These are phyloP conservation scores for Pisolithus sp. DNA, from an alignment of 768 basidiomycete genomes.

Conservation along the genomic window DNA sequence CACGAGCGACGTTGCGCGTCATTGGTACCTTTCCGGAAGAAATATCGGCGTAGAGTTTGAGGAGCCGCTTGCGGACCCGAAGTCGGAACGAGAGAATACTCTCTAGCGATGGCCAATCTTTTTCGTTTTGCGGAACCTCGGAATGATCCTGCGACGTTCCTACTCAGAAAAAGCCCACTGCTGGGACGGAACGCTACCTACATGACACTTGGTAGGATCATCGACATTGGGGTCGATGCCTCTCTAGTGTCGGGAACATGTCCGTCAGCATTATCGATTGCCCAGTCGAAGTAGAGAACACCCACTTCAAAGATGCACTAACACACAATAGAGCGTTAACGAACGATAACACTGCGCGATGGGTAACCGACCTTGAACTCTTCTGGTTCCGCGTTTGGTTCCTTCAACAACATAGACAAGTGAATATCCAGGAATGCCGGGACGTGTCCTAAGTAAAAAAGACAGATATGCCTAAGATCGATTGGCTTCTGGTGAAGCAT, in stretches of 20 bases:
- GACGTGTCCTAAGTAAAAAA: constrained; percentile 97
- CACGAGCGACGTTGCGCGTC: constrained; percentile 65
- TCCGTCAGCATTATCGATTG: neutral
- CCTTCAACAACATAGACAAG: constrained; percentile 63
- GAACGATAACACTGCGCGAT: neutral
- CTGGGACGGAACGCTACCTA: constrained; percentile 29
- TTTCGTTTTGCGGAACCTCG: constrained; percentile 68
- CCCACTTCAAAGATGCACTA: constrained; percentile 73
- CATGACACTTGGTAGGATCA: constrained; percentile 81
- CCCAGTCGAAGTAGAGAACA: constrained; percentile 1
- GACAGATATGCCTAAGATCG: constrained; percentile 87
- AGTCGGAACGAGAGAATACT: constrained; percentile 71
- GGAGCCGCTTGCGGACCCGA: constrained; percentile 70
- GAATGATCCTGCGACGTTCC: constrained; percentile 65
- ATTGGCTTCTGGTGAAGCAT: constrained; percentile 92
- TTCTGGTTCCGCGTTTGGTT: constrained; percentile 80
- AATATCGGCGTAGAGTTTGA: constrained; percentile 67
- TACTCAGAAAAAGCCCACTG: neutral
- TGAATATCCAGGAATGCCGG: constrained; percentile 91
- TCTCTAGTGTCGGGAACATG: constrained; percentile 42
- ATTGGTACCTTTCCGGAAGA: constrained; percentile 42
- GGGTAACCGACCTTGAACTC: constrained; percentile 54
- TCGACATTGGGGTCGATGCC: constrained; percentile 96
- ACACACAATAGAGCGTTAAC: constrained; percentile 2
- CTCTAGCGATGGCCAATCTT: constrained; percentile 79